Conservation (phyloP, 108 stramenopile genomes). For the Fistulifera pelliculosa region DNA sequence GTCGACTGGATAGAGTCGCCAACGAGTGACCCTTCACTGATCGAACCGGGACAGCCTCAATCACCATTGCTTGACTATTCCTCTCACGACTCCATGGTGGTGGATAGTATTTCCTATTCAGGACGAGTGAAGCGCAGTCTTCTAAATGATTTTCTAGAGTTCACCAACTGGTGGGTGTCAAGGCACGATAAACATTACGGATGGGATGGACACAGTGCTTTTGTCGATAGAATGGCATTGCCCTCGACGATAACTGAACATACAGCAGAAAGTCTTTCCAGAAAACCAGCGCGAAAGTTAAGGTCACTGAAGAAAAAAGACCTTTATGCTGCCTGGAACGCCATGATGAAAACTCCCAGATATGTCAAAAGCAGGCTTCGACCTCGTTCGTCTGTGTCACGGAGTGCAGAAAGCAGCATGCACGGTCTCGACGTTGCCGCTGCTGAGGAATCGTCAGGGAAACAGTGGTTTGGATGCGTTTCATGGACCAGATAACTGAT, state of each 20-base stretch:
- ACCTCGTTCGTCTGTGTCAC: constrained; percentile 1
- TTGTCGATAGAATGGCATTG: constrained; percentile 10
- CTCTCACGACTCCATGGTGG: too few species aligned
- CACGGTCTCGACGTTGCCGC: background rate
- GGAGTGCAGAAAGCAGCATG: constrained; percentile 1
- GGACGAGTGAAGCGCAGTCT: too few species aligned
- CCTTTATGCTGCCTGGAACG: constrained; percentile 75
- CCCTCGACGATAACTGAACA: background rate
- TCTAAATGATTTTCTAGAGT: constrained; percentile 44
- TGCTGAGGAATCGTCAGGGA: constrained; percentile 41
- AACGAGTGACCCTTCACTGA: background rate
- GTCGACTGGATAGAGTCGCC: constrained; percentile 60
- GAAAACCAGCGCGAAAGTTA: constrained; percentile 14
- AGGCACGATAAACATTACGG: constrained; percentile 33
- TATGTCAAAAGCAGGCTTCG: constrained; percentile 31
- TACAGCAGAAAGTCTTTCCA: background rate
- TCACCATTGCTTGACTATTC: background rate
- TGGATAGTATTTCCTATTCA: too few species aligned
- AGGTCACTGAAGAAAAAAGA: constrained; percentile 68
- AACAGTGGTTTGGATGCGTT: constrained; percentile 63
- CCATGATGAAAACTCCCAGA: constrained; percentile 69
- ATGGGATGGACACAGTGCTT: constrained; percentile 76
- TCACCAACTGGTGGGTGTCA: constrained; percentile 68
- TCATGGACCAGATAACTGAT: constrained; percentile 74
- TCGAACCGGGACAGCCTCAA: constrained; percentile 1